Conservation (phyloP, 1,139 yeast genomes). For the Meyerozyma athensensis region DNA sequence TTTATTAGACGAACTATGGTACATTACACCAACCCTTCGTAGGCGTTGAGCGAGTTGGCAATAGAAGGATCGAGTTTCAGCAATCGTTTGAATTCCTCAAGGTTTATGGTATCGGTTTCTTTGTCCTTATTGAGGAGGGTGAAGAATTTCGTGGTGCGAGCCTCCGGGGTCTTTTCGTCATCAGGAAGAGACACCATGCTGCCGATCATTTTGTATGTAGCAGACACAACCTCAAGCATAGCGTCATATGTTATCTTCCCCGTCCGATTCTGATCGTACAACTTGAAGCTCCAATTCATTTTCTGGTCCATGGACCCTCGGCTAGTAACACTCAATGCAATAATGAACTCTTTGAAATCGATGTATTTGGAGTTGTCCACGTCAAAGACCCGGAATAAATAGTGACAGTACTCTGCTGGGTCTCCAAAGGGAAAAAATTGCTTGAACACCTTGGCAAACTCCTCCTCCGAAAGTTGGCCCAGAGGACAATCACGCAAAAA, state of each 20-base stretch:
- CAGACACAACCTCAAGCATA: conserved; percentile 70
- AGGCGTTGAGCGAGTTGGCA: conserved; percentile 70
- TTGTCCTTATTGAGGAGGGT: conserved; percentile 63
- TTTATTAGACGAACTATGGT: not conserved
- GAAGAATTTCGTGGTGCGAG: conserved; percentile 80
- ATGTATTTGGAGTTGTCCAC: conserved; percentile 75
- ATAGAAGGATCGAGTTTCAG: conserved; percentile 81
- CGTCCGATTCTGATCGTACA: conserved; percentile 77
- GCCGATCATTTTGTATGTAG: conserved; percentile 95
- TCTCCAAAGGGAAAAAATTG: conserved; percentile 99
- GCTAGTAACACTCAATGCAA: conserved; percentile 82
- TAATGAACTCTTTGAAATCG: conserved; percentile 89
- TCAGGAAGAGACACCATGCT: conserved; percentile 86
- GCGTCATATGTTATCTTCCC: conserved; percentile 76
- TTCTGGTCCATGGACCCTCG: conserved; percentile 88
- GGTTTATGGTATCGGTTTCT: conserved; percentile 56
- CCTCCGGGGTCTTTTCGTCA: conserved; percentile 92
- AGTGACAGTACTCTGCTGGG: conserved; percentile 85
- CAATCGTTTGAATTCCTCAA: conserved; percentile 81
- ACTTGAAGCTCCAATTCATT: conserved; percentile 77
- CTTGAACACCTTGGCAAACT: conserved; percentile 85
- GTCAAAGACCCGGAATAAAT: conserved; percentile 86
- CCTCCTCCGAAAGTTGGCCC: conserved; percentile 83
- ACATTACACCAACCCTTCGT: conserved; percentile 65
- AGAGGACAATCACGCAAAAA: conserved; percentile 90